phyloP scores from a whole-genome alignment of 257 asterid species.

The Jacaranda copaia region DNA sequence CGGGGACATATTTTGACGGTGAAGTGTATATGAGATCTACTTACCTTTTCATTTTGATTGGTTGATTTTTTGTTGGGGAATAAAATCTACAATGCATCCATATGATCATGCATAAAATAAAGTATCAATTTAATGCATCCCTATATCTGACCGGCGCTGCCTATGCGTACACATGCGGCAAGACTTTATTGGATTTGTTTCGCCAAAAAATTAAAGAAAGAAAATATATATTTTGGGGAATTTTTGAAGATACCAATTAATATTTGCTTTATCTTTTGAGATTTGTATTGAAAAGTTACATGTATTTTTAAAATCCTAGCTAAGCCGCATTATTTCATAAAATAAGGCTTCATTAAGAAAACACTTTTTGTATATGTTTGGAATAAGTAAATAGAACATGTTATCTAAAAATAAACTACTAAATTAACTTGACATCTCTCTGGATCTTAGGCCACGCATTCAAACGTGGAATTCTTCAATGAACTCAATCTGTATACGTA shows the following conservation, averaged over 20 bases:
- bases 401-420: too few relatives aligned
- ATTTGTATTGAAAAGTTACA: too few relatives aligned
- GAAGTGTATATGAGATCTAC: constrained; percentile 12
- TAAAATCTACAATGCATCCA: not conserved
- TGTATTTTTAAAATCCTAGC: not conserved
- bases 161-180: not conserved
- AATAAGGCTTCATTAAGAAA: not conserved
- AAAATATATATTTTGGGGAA: not conserved
- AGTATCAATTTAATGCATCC: too few relatives aligned
- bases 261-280: too few relatives aligned
- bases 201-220: not conserved
- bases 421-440: too few relatives aligned
- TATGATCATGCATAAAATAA: not conserved
- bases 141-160: too few relatives aligned
- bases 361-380: too few relatives aligned
- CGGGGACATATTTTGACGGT: constrained; percentile 35
- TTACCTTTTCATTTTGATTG: constrained; percentile 24
- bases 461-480: too few relatives aligned
- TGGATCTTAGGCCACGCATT: too few relatives aligned
- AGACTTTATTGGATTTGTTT: not conserved
- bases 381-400: too few relatives aligned
- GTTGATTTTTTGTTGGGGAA: not conserved
- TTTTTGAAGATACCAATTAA: too few relatives aligned
- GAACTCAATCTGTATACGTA: too few relatives aligned
- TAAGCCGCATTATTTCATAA: not conserved